Evolutionary conservation across 2,329 filamentous ascomycete species (phyloP), one percentile per base, ranked within the genome.

Genomic region (Pestalotiopsis fici): DNA sequence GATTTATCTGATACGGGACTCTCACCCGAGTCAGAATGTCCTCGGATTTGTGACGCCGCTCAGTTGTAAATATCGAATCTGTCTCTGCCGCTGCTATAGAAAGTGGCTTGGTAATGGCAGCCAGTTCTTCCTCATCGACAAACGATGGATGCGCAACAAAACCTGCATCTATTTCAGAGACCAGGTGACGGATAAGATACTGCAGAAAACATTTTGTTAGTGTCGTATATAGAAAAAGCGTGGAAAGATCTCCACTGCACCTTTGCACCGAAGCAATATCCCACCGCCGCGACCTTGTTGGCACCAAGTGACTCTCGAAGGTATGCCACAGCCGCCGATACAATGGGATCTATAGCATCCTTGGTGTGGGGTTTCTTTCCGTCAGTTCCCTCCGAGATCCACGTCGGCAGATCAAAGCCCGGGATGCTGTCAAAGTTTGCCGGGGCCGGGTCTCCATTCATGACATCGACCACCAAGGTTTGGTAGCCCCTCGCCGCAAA

Each of bases 1-100:
- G 81, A 76, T 85, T 91, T 75, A 95, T 90, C 80, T 95, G 92
- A 80, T 91, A 95, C 21, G 87, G 85, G 69, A 83, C 79, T 25
- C 82, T 83, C 1, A 81, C 81, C 74, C 87, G 81, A 66, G 80
- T 79, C 59, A 91, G 82, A 65, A 88, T 88, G 7, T 79, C 83
- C 77, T 91, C 89, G 4, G 86, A 87, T 75, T 87, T 81, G 80
- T 90, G 85, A 64, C 90, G 85, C 77, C 88, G 84, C 74, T 90
- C 81, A 6, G 81, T 71, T 1, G 88, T 84, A 81, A 91, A 91
- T 74, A 91, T 88, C n/a, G 68, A 21, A 74, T 91, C 89, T 12
- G 39, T 63, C 60, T 63, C 37, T 18, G 60, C 21, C 7, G 60
- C 60, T 2, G 60, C 60, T 2, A 63, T 63, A 12, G 37, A 47